Evolutionary conservation across 495 filamentous ascomycete species (phyloP).

Genomic region (Hypomontagnella monticulosa): DNA sequence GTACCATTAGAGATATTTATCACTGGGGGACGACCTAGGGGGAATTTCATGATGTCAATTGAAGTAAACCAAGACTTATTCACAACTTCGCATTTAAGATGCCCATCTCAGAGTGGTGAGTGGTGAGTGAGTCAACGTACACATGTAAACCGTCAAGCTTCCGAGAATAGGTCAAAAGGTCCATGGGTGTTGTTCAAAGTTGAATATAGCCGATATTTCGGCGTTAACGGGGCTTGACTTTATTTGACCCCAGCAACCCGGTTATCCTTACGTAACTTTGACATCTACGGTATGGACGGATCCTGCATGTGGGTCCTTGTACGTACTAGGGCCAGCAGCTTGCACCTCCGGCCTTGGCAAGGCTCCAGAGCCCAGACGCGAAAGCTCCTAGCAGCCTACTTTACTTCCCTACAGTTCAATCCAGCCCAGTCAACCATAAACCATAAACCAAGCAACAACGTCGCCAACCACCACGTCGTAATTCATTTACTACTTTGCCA

Average conservation of each 20-base stretch:
- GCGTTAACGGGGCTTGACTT: conserved; percentile 24
- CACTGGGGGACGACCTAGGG: conserved; percentile 61
- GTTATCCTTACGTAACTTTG: conserved; percentile 18
- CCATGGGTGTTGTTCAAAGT: neutral
- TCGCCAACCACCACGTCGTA: neutral
- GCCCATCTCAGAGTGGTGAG: conserved; percentile 6
- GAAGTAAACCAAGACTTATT: conserved; percentile 6
- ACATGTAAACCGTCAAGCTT: neutral
- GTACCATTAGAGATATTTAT: conserved; percentile 78
- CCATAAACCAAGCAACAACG: conserved; percentile 8
- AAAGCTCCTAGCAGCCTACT: conserved; percentile 59
- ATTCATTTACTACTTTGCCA: neutral
- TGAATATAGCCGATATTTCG: conserved; percentile 26
- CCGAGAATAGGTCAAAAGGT: too few species aligned
- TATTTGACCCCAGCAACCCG: conserved; percentile 21
- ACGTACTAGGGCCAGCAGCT: too few species aligned
- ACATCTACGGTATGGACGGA: too few species aligned
- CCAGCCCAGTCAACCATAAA: neutral
- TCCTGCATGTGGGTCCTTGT: too few species aligned
- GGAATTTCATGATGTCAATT: conserved; percentile 49
- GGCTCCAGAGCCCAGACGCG: conserved; percentile 47
- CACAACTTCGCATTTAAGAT: neutral
- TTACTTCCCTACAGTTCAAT: conserved; percentile 7
- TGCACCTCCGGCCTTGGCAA: conserved; percentile 42
- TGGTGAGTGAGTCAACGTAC: conserved; percentile 16